Percentiles rank a stretch among this genome's conserved stretches.
These are phyloP conservation scores for Tagetes erecta DNA, from an alignment of 129 eudicot species.

Conservation along the genomic window DNA sequence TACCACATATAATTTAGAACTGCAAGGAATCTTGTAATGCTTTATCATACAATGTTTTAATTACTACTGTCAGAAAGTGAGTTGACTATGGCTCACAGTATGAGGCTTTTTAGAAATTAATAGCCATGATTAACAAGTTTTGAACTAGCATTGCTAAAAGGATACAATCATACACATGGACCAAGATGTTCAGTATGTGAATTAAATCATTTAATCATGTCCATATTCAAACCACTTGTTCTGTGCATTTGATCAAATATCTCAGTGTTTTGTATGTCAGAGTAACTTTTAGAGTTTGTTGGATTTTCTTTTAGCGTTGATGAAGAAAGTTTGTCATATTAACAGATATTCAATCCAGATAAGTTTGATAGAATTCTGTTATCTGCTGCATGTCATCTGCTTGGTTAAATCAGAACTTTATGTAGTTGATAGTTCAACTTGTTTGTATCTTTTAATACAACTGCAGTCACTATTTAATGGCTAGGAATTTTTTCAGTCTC, in stretches of 20 bases:
- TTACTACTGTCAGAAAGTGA: too few species aligned
- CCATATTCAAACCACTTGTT: neutral
- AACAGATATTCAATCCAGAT: neutral
- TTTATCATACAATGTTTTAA: too few species aligned
- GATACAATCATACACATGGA: slow-evolving; percentile 16
- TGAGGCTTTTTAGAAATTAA: too few species aligned
- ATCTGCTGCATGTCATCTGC: slow-evolving; percentile 6
- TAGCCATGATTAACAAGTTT: neutral
- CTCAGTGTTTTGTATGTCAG: neutral
- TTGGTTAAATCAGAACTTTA: neutral
- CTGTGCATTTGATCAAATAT: neutral
- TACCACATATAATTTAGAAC: too few species aligned
- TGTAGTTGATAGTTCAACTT: neutral
- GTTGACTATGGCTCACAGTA: too few species aligned
- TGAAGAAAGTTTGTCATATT: neutral
- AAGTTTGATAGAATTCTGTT: neutral
- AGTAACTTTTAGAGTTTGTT: neutral
- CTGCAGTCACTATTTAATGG: neutral
- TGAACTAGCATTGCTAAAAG: slow-evolving; percentile 1
- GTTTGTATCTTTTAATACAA: neutral
- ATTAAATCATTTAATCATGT: too few species aligned
- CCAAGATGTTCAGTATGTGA: neutral
- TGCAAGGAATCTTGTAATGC: too few species aligned
- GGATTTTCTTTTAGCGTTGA: neutral
- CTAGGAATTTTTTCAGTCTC: neutral